Evolutionary conservation across 805 yeast genomes (phyloP).

Genomic region (Debaryomyces prosopidis): DNA sequence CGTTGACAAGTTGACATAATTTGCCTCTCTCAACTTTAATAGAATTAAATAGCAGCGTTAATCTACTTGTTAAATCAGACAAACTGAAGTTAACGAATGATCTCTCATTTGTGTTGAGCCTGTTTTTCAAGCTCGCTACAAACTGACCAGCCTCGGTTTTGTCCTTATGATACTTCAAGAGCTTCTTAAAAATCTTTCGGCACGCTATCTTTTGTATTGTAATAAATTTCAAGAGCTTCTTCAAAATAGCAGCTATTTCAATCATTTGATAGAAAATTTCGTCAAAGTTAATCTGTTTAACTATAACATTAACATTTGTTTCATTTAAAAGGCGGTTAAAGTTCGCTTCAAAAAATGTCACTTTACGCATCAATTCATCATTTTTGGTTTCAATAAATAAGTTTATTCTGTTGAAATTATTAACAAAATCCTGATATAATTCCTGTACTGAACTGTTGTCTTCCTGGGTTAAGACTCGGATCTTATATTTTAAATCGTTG

Average conservation of each 20-base stretch:
- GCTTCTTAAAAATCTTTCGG: constrained; percentile 73
- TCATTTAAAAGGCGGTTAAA: constrained; percentile 11
- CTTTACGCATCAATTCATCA: constrained; percentile 60
- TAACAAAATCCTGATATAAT: constrained; percentile 41
- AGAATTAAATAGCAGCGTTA: constrained; percentile 36
- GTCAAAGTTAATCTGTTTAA: constrained; percentile 19
- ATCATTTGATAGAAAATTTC: constrained; percentile 37
- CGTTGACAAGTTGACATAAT: not conserved
- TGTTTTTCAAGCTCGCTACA: constrained; percentile 27
- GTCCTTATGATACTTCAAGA: constrained; percentile 44
- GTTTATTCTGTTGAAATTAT: constrained; percentile 60
- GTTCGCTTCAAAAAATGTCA: constrained; percentile 27
- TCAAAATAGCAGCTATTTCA: constrained; percentile 49
- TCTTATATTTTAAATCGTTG: constrained; percentile 68
- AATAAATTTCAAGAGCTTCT: constrained; percentile 68
- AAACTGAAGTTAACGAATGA: constrained; percentile 65
- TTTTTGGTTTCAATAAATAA: constrained; percentile 67
- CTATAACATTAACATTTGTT: constrained; percentile 12
- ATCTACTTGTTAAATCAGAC: constrained; percentile 58
- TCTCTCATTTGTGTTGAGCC: constrained; percentile 42
- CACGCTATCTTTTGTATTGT: constrained; percentile 73
- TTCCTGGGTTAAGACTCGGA: constrained; percentile 53
- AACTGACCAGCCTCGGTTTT: constrained; percentile 20
- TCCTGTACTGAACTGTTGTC: constrained; percentile 28
- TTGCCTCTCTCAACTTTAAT: constrained; percentile 15